Base-by-base conservation (phyloP, 495 filamentous ascomycete species). In the Aspergillus hancockii region DNA sequence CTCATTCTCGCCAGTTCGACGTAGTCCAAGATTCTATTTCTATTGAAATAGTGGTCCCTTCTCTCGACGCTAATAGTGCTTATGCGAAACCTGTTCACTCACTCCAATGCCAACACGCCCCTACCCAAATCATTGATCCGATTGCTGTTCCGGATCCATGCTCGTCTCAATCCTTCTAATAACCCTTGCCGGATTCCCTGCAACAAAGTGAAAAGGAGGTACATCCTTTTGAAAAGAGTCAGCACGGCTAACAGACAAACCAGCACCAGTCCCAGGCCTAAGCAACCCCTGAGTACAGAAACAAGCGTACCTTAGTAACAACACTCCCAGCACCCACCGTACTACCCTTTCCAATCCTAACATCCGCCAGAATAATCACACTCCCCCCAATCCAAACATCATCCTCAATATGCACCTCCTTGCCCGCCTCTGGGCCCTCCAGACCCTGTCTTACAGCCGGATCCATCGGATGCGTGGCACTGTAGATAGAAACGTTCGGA, bases 301-400 rank as follows among this genome's bases (percentile, higher is more conserved):
- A 46, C 8, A 38, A 50, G 72, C 83, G 60, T 75, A 92, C 90
- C 77, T 85, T 93, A 0, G 89, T 93, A 12, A 94, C 92, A 5
- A 94, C 89, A 59, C 87, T 88, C 2, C 90, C 90, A 13, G 92
- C 90, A 1, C 89, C 90, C 57, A 95, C 78, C 0, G 85, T 86
- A 52, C 83, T 82, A 3, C 91, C 88, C 60, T 78, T 84, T 0
- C 90, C 90, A 49, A 93, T 83, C 13, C 71, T 89, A 13, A 93
- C 88, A 0, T 90, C 90, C 0, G 88, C 81, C 12, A 87, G 66
- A 6, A 94, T 78, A n/a, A 81, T 76, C 4, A 83, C 88, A 63
- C 83, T 87, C 0, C 90, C 90, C 0, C 90, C 89, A 53, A 96
- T 75, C 90, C 90, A 95, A 52, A 89, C 91, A 68, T 96, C 92